Evolutionary conservation across 345 rosid genomes (phyloP).

Genomic region (Linum lewisii): DNA sequence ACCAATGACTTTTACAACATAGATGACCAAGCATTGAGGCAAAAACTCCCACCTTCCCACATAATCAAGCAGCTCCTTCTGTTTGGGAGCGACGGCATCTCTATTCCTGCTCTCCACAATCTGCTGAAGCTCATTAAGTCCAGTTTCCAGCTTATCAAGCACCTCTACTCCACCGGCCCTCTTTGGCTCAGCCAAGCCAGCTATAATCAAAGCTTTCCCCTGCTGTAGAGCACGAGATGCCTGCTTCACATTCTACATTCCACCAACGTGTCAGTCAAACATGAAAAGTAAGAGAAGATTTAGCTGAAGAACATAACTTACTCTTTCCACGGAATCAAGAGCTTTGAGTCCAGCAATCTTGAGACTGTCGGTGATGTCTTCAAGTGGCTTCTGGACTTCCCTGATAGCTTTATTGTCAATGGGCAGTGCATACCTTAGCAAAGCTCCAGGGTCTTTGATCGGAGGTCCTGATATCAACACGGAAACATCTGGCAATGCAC

Average conservation of each 20-base stretch:
- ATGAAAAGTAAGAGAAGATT: not conserved
- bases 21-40: not conserved
- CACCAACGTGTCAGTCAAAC: not conserved
- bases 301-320: slow-evolving; percentile 17
- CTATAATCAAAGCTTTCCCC: slow-evolving; percentile 61
- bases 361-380: slow-evolving; percentile 89
- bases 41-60: slow-evolving; percentile 68
- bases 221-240: slow-evolving; percentile 63
- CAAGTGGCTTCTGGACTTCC: slow-evolving; percentile 93
- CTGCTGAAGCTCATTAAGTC: slow-evolving; percentile 78
- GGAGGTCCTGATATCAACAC: slow-evolving; percentile 97
- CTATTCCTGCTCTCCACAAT: slow-evolving; percentile 78
- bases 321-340: slow-evolving; percentile 89
- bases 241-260: slow-evolving; percentile 75
- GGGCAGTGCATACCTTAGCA: slow-evolving; percentile 83
- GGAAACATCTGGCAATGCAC: slow-evolving; percentile 58
- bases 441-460: slow-evolving; percentile 79
- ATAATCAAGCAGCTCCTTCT: slow-evolving; percentile 79
- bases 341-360: slow-evolving; percentile 79
- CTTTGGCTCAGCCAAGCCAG: slow-evolving; percentile 82
- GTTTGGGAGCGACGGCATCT: slow-evolving; percentile 86
- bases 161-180: slow-evolving; percentile 68
- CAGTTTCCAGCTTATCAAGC: slow-evolving; percentile 72
- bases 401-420: slow-evolving; percentile 81
- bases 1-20: too few relatives aligned